Percentiles rank a stretch among this genome's conserved stretches.
Evolutionary conservation across 2,329 filamentous ascomycete species (phyloP).

Genomic region (Lizonia empirigonia): DNA sequence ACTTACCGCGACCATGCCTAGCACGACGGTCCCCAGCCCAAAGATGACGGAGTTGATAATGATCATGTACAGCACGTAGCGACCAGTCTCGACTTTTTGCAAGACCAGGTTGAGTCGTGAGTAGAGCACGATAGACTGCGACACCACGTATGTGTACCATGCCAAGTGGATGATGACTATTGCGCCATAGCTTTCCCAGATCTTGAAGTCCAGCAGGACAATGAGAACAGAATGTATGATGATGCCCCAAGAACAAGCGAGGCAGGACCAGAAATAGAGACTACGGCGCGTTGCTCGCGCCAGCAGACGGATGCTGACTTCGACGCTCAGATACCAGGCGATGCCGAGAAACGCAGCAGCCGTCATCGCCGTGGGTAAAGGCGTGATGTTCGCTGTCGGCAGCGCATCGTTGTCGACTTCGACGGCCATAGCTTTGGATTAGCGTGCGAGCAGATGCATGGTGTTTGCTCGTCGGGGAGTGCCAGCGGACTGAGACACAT

Average conservation of each 20-base stretch:
- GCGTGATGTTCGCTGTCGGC: conserved; percentile 14
- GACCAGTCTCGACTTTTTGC: conserved; percentile 28
- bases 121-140: conserved; percentile 65
- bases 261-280: conserved; percentile 55
- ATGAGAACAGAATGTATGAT: conserved; percentile 50
- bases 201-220: conserved; percentile 51
- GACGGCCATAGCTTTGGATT: conserved; percentile 13
- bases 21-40: conserved; percentile 58
- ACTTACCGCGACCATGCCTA: conserved; percentile 57
- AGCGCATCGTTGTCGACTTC: conserved; percentile 18
- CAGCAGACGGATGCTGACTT: conserved; percentile 51
- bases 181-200: conserved; percentile 46
- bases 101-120: conserved; percentile 65
- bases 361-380: conserved; percentile 24
- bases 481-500: conserved; percentile 6
- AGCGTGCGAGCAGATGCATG: conserved; percentile 4
- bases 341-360: conserved; percentile 30
- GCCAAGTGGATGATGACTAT: conserved; percentile 57
- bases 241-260: conserved; percentile 38
- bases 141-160: conserved; percentile 64
- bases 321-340: conserved; percentile 46
- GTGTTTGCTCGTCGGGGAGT: not conserved
- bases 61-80: conserved; percentile 61
- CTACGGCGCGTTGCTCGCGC: conserved; percentile 48
- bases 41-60: conserved; percentile 58